Evolutionary conservation across 2,329 filamentous ascomycete species (phyloP).

Genomic region (Sarocladiaceae sp.): DNA sequence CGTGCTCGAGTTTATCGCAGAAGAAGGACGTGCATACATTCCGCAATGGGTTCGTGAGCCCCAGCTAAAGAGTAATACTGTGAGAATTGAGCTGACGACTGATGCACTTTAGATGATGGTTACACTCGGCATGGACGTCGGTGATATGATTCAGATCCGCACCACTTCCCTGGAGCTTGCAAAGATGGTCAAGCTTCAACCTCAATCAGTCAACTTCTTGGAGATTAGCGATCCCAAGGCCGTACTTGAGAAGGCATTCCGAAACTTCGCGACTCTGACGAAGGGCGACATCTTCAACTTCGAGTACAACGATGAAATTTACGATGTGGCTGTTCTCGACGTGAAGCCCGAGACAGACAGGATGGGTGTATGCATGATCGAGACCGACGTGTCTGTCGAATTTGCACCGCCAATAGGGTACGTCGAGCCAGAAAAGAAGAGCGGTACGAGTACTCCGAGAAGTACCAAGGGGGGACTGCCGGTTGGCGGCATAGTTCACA

Average conservation of each 20-base stretch:
- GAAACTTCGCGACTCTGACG: constrained; percentile 90
- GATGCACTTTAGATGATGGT: constrained; percentile 74
- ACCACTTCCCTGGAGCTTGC: constrained; percentile 90
- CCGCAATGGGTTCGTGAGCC: constrained; percentile 74
- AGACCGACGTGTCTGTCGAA: constrained; percentile 94
- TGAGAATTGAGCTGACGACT: neutral
- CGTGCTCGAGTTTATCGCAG: constrained; percentile 94
- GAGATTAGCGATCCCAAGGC: constrained; percentile 97
- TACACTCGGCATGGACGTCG: constrained; percentile 81
- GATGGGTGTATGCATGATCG: constrained; percentile 88
- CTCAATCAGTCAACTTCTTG: constrained; percentile 88
- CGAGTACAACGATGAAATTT: constrained; percentile 90
- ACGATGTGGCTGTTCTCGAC: constrained; percentile 89
- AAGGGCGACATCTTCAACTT: constrained; percentile 96
- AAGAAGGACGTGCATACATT: constrained; percentile 93
- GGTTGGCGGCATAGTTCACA: constrained; percentile 71
- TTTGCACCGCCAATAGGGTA: constrained; percentile 94
- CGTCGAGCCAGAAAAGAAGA: constrained; percentile 74
- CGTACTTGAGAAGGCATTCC: constrained; percentile 92
- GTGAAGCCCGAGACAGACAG: constrained; percentile 81
- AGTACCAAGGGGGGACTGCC: constrained; percentile 64
- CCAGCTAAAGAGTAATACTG: neutral
- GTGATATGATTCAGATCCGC: constrained; percentile 92
- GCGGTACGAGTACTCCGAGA: constrained; percentile 82
- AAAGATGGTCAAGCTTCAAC: constrained; percentile 92